A percentile compares a stretch with the other conserved stretches of the same genome.
These are phyloP conservation scores for Casuarina equisetifolia DNA, from an alignment of 306 rosid genomes.

Conservation along the genomic window DNA sequence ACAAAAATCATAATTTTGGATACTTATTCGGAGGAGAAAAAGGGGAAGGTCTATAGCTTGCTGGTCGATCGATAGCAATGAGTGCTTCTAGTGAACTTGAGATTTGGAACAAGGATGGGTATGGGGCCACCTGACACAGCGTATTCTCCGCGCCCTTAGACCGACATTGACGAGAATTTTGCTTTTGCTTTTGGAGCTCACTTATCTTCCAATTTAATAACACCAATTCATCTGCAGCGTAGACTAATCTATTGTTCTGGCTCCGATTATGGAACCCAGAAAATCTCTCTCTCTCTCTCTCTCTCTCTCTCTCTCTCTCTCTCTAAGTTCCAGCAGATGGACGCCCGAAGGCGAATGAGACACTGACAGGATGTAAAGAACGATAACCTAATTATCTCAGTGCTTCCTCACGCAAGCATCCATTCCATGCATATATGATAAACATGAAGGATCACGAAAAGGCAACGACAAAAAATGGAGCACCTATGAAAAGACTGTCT, in stretches of 20 bases:
- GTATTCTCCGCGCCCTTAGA: slow-evolving; percentile 18
- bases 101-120: not conserved
- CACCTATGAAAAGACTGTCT: not conserved
- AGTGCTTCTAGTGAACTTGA: not conserved
- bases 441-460: not conserved
- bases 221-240: not conserved
- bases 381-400: slow-evolving; percentile 15
- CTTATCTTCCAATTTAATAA: not conserved
- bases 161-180: slow-evolving; percentile 2
- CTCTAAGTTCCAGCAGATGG: not conserved
- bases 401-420: slow-evolving; percentile 49
- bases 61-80: not conserved
- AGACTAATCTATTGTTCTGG: not conserved
- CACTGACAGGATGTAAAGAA: not conserved
- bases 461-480: slow-evolving; percentile 8
- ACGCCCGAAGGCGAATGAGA: not conserved
- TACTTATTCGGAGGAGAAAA: not conserved
- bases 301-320: not conserved
- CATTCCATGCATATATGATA: slow-evolving; percentile 45
- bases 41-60: not conserved
- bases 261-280: not conserved
- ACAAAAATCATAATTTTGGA: not conserved
- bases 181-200: slow-evolving; percentile 8
- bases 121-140: slow-evolving; percentile 8
- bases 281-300: not conserved